Conservation (phyloP, 257 asterid genomes). For the Lycium barbarum region DNA sequence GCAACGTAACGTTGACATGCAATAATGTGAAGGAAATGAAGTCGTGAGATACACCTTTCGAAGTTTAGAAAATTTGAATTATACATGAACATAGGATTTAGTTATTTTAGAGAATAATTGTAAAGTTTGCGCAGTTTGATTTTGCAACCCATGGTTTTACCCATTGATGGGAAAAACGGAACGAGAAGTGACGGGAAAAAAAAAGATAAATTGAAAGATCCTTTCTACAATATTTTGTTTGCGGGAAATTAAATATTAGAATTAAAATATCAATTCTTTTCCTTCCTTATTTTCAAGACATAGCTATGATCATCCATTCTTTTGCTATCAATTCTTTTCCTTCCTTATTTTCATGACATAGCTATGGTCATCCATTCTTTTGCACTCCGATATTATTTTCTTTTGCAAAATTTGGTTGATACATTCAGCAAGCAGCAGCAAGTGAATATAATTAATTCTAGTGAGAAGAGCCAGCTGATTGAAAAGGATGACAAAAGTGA, state of each 20-base stretch:
- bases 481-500: background rate
- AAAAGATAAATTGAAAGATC: background rate
- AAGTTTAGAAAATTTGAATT: background rate
- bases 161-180: background rate
- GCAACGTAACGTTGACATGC: constrained; percentile 25
- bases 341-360: background rate
- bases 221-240: too few species aligned
- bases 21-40: background rate
- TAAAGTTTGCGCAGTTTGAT: background rate
- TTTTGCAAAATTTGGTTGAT: background rate
- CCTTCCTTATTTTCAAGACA: too few species aligned
- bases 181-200: background rate
- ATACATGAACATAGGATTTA: background rate
- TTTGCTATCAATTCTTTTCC: too few species aligned
- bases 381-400: background rate
- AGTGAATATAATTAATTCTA: too few species aligned
- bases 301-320: too few species aligned
- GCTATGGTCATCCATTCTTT: background rate
- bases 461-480: background rate
- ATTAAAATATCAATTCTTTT: too few species aligned
- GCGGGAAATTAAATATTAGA: too few species aligned
- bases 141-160: background rate
- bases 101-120: background rate
- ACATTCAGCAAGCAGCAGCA: background rate
- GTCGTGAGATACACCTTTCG: background rate